phyloP scores from a whole-genome alignment of 2,329 filamentous ascomycete genomes.

The Arthrocladium fulminans region DNA sequence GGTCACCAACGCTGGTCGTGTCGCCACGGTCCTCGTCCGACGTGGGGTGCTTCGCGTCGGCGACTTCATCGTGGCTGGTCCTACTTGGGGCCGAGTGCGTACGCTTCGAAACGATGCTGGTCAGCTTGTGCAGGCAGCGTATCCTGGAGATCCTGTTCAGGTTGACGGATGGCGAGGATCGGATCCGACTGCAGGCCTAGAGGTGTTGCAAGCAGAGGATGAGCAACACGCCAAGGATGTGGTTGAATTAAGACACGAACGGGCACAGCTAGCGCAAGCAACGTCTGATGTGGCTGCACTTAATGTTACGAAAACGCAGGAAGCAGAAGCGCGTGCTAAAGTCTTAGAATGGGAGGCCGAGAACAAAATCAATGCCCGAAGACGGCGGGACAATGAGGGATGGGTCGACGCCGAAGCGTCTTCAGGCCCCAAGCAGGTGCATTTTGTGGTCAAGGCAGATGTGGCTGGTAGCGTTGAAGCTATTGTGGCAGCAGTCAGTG shows the following conservation, averaged over 20 bases:
- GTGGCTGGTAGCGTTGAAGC: conserved; percentile 92
- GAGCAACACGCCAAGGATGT: conserved; percentile 73
- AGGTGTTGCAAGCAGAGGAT: conserved; percentile 71
- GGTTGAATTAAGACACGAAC: conserved; percentile 65
- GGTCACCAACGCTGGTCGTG: conserved; percentile 73
- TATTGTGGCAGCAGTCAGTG: conserved; percentile 64
- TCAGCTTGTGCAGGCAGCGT: conserved; percentile 58
- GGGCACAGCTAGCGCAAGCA: conserved; percentile 57
- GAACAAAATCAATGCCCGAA: conserved; percentile 9
- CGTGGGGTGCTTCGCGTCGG: conserved; percentile 75
- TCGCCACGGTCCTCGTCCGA: conserved; percentile 80
- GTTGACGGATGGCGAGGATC: conserved; percentile 83
- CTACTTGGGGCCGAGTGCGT: conserved; percentile 79
- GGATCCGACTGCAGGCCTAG: conserved; percentile 74
- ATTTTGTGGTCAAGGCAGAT: conserved; percentile 85
- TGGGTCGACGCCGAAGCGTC: conserved; percentile 30
- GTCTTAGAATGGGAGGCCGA: conserved; percentile 35
- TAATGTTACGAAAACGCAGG: conserved; percentile 57
- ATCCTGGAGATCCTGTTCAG: conserved; percentile 82
- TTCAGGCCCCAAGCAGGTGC: conserved; percentile 43
- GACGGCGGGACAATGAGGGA: conserved; percentile 23
- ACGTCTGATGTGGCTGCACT: conserved; percentile 66
- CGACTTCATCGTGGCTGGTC: conserved; percentile 77
- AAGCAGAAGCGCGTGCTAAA: conserved; percentile 43
- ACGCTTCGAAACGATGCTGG: conserved; percentile 79